Conservation (phyloP, 306 rosid species). For the Ormosia emarginata region DNA sequence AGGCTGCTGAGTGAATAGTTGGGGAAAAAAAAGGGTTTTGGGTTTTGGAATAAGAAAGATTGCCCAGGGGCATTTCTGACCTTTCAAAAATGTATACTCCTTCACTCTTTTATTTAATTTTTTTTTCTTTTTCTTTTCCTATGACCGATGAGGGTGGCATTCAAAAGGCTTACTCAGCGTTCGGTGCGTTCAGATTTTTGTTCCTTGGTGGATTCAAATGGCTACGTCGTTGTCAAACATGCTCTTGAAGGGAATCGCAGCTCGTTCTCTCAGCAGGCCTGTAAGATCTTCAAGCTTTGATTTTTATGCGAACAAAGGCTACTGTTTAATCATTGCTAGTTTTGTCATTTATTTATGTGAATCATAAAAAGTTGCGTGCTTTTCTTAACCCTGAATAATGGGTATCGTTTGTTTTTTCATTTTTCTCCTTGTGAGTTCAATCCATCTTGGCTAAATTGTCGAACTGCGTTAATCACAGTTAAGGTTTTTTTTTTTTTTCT, state of each 20-base stretch:
- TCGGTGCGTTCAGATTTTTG: not conserved
- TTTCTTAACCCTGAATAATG: not conserved
- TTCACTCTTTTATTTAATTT: not conserved
- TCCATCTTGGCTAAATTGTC: not conserved
- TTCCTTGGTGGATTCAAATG: not conserved
- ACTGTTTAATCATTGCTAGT: not conserved
- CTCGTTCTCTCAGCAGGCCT: not conserved
- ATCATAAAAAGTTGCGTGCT: not conserved
- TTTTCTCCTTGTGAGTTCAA: not conserved
- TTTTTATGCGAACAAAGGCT: not conserved
- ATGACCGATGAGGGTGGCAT: not conserved
- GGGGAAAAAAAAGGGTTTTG: constrained; percentile 12
- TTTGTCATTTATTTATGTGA: not conserved
- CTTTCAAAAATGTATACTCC: not conserved
- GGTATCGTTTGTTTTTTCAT: not conserved
- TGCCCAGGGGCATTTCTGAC: not conserved
- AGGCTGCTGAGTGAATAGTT: not conserved
- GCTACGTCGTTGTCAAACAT: not conserved
- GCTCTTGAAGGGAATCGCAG: constrained; percentile 3
- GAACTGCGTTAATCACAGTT: not conserved
- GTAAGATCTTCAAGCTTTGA: not conserved
- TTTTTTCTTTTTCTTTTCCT: not conserved
- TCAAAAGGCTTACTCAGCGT: not conserved
- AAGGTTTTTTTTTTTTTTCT: not conserved
- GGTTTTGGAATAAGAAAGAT: not conserved